A percentile compares a stretch with the other conserved stretches of the same genome.
Evolutionary conservation across 2,329 filamentous ascomycete genomes (phyloP).

Genomic region (Aureobasidium musti): DNA sequence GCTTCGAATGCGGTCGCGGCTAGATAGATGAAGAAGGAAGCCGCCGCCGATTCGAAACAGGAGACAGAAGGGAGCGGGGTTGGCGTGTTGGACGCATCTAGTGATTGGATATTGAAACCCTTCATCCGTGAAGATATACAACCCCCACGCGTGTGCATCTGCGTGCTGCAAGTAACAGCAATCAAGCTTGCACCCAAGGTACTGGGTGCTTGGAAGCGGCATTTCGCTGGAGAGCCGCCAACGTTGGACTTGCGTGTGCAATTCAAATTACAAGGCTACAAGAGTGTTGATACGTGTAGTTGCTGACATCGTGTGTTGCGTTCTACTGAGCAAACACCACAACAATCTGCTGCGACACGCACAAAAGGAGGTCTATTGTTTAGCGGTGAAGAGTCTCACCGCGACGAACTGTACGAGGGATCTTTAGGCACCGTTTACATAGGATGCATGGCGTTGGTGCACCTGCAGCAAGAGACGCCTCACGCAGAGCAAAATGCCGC

Average conservation of each 20-base stretch:
- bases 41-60: constrained; percentile 10
- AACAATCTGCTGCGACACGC: not conserved
- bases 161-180: constrained; percentile 25
- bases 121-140: constrained; percentile 20
- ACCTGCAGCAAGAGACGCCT: constrained; percentile 23
- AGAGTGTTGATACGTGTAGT: not conserved
- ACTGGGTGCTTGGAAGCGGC: constrained; percentile 7
- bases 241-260: no score
- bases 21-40: constrained; percentile 15
- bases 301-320: not conserved
- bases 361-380: not conserved
- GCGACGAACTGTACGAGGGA: not conserved
- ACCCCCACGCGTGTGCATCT: constrained; percentile 19
- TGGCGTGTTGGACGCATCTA: constrained; percentile 4
- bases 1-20: constrained; percentile 10
- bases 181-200: constrained; percentile 7
- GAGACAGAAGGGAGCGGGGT: constrained; percentile 12
- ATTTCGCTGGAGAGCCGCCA: constrained; percentile 13
- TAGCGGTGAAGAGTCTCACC: constrained; percentile 13
- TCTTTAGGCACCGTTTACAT: constrained; percentile 3
- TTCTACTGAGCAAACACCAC: not conserved
- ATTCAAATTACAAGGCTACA: no score
- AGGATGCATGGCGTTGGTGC: constrained; percentile 22
- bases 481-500: constrained; percentile 22
- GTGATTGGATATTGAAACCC: not conserved